Evolutionary conservation across 2,329 filamentous ascomycete genomes (phyloP), one percentile per base, ranked within the genome.

Genomic region (Microdochium trichocladiopsis): DNA sequence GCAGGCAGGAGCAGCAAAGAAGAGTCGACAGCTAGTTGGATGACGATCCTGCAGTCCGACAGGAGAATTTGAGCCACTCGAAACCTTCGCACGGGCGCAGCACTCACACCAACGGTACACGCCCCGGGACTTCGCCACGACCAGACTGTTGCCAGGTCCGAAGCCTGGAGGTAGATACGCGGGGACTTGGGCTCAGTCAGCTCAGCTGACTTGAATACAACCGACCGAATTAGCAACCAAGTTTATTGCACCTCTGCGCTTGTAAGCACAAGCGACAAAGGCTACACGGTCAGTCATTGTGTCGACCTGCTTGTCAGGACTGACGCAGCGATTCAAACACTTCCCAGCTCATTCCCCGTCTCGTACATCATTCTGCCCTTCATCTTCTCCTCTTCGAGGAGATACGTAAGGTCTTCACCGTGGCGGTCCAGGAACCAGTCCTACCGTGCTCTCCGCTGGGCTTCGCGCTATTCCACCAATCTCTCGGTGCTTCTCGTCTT

Each of bases 341-440:
- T 6, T 22, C 18, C 14, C 28, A 31, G 28, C 28, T 14, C 28
- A 14, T 31, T 14, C 28, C 14, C 8, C 28, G 8, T 31, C 14
- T 31, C 14, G 8, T 31, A n/a, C 33, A 16, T 4, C 18, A 4
- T 18, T 22, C 41, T 6, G 21, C 21, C 18, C 18, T 45, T 12
- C 41, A 9, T 23, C 21, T 45, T 45, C 41, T 21, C 18, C 41
- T 22, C 18, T 16, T 8, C 16, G 41, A 45, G 41, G 41, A 22
- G 41, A 22, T 45, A 21, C 11, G 9, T 23, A 16, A 53, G 52
- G 14, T 52, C 49, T 51, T 58, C 69, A 66, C 63, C 63, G 68
- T 72, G 70, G 69, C 69, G 68, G 64, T 70, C 63, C 67, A 69
- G 68, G 61, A 57, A 54, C 61, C 61, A 54, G 52, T 62, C 50